These are phyloP conservation scores for Claviceps purpurea DNA, from an alignment of 2,329 filamentous ascomycete genomes.

Conservation along the genomic window DNA sequence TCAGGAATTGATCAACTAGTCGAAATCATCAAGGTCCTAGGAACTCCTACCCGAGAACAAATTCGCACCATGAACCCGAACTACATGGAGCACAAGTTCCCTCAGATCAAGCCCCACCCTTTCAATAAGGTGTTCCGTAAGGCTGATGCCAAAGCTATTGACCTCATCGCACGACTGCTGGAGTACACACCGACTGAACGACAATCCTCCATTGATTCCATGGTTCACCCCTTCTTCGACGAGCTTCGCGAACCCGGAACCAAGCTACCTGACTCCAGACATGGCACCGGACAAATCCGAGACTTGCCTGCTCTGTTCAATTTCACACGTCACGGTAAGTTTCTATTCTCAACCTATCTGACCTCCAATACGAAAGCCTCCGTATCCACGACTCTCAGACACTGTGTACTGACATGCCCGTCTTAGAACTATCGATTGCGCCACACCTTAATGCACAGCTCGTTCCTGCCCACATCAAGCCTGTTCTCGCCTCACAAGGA, in stretches of 20 bases:
- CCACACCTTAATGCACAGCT: constrained; percentile 77
- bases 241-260: constrained; percentile 87
- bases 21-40: constrained; percentile 98
- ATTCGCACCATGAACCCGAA: constrained; percentile 99
- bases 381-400: neutral
- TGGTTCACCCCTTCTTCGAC: constrained; percentile 98
- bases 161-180: constrained; percentile 82
- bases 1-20: constrained; percentile 97
- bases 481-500: constrained; percentile 59
- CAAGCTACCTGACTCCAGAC: constrained; percentile 84
- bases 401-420: neutral
- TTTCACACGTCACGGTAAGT: constrained; percentile 83
- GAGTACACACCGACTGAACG: constrained; percentile 98
- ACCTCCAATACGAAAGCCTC: neutral
- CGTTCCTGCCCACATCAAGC: constrained; percentile 69
- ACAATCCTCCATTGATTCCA: constrained; percentile 83
- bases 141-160: constrained; percentile 83
- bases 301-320: constrained; percentile 85
- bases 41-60: constrained; percentile 91
- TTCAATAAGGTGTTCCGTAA: constrained; percentile 99
- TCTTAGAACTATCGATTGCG: constrained; percentile 83
- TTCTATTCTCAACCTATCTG: neutral
- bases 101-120: constrained; percentile 97
- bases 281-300: constrained; percentile 64
- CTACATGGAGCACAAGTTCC: constrained; percentile 99